Evolutionary conservation across 306 rosid genomes (phyloP).

Genomic region (Vigna mungo): DNA sequence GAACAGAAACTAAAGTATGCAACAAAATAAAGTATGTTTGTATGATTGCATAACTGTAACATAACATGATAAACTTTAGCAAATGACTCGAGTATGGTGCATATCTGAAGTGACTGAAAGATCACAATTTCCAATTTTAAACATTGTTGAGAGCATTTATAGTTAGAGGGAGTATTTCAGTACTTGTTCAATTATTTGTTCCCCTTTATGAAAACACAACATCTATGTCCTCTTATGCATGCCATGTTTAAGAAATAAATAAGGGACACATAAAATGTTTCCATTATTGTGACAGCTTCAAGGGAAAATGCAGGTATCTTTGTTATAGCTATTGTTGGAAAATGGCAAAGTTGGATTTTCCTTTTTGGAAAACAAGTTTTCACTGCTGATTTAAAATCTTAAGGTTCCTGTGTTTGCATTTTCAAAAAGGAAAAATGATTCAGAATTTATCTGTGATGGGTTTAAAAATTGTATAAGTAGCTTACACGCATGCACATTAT

Average conservation of each 20-base stretch:
- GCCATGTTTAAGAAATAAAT: constrained; percentile 12
- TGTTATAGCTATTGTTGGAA: background rate
- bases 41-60: background rate
- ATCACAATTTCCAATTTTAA: constrained; percentile 3
- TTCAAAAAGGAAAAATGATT: too few species aligned
- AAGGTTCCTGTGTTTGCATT: background rate
- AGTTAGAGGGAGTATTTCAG: background rate
- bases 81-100: background rate
- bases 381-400: background rate
- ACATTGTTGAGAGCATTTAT: constrained; percentile 3
- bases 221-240: background rate
- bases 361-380: background rate
- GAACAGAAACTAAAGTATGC: background rate
- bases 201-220: constrained; percentile 19
- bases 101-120: background rate
- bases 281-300: constrained; percentile 24
- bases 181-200: constrained; percentile 11
- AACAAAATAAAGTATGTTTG: too few species aligned
- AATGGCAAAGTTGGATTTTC: constrained; percentile 4
- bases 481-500: background rate
- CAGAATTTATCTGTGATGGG: background rate
- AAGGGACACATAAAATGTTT: constrained; percentile 23
- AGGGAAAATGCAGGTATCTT: constrained; percentile 23
- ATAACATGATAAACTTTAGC: background rate
- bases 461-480: background rate